Percentiles rank a stretch among this genome's conserved stretches.
phyloP scores from a whole-genome alignment of 371 early-diverging fungal species.

The Actinomucor elegans region DNA sequence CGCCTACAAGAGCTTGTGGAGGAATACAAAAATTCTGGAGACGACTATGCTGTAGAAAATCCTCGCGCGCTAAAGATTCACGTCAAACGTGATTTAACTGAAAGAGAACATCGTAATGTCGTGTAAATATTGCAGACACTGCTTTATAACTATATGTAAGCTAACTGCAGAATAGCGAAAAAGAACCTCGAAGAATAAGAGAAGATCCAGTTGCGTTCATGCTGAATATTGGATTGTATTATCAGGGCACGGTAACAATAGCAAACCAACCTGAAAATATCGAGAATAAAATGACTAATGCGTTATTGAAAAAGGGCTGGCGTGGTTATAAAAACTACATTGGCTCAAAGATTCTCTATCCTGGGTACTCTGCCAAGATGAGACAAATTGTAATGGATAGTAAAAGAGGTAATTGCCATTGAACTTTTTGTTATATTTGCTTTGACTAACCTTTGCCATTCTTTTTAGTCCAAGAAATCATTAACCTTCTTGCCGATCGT shows the following conservation, averaged over 20 bases:
- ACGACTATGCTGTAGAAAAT: slow-evolving; percentile 8
- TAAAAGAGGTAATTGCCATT: slow-evolving; percentile 45
- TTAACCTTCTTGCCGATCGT: slow-evolving; percentile 45
- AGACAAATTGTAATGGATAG: slow-evolving; percentile 57
- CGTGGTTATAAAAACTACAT: slow-evolving; percentile 79
- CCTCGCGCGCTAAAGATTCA: slow-evolving; percentile 21
- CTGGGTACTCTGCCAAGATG: slow-evolving; percentile 64
- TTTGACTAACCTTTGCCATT: too few species aligned
- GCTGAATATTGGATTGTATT: slow-evolving; percentile 68
- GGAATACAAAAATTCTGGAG: slow-evolving; percentile 15
- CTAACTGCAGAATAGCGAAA: slow-evolving; percentile 34
- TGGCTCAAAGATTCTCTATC: slow-evolving; percentile 72
- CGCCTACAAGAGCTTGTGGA: slow-evolving; percentile 17
- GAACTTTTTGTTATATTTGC: background rate
- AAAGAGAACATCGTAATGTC: slow-evolving; percentile 29
- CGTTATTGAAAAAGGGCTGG: slow-evolving; percentile 63
- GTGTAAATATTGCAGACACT: slow-evolving; percentile 20
- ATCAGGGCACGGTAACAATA: slow-evolving; percentile 66
- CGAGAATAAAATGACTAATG: background rate
- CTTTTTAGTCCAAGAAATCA: slow-evolving; percentile 39
- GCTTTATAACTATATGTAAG: too few species aligned
- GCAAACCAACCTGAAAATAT: background rate
- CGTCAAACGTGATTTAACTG: slow-evolving; percentile 20
- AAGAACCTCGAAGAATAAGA: slow-evolving; percentile 68
- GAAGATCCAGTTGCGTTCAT: slow-evolving; percentile 81